Conservation (phyloP, 345 rosid genomes). For the Eucalyptus tenuipes region DNA sequence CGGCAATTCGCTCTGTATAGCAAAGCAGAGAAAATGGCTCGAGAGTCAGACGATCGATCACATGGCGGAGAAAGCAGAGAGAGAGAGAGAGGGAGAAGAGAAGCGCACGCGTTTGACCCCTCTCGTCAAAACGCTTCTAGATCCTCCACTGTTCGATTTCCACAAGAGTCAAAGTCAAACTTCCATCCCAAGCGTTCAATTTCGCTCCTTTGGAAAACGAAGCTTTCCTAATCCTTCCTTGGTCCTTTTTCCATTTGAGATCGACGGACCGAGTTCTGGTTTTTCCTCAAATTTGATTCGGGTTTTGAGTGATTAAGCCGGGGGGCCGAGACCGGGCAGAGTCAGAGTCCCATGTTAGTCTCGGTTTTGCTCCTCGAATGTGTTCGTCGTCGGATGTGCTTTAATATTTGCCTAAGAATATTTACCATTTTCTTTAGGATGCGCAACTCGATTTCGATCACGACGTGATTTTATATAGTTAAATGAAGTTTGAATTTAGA, state of each 20-base stretch:
- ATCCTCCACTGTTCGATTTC: neutral
- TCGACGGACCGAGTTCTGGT: neutral
- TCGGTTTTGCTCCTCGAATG: neutral
- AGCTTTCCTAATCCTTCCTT: neutral
- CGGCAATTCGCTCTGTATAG: neutral
- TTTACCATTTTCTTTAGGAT: neutral
- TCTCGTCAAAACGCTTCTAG: neutral
- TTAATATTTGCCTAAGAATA: neutral
- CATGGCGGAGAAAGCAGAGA: neutral
- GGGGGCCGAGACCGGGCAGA: neutral
- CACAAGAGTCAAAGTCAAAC: neutral
- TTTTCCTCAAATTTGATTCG: neutral
- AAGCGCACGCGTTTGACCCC: neutral
- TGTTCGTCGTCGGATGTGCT: rapidly evolving
- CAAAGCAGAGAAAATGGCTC: neutral
- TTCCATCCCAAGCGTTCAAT: neutral
- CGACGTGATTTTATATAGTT: neutral
- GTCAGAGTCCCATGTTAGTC: rapidly evolving
- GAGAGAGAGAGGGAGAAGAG: no score
- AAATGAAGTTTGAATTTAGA: neutral
- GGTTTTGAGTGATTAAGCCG: neutral
- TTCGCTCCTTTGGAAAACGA: no score
- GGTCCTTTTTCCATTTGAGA: neutral
- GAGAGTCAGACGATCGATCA: neutral
- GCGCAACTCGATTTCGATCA: neutral